Conservation (phyloP, 768 basidiomycete species). For the Clavaria fumosa region DNA sequence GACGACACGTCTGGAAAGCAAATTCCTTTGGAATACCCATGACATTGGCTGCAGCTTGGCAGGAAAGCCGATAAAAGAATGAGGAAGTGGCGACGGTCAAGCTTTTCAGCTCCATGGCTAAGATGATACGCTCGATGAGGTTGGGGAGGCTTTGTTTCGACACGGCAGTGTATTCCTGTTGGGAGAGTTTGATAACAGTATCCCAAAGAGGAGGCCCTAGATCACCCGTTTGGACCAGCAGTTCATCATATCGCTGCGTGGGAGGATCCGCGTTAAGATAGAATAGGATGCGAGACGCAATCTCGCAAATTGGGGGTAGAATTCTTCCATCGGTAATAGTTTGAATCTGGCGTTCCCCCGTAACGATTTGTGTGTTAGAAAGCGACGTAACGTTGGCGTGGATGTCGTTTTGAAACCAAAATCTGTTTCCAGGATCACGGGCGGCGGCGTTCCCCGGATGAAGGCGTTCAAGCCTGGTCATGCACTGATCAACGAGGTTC, state of each 20-base stretch:
- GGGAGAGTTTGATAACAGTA: constrained; percentile 2
- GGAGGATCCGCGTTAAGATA: constrained; percentile 2
- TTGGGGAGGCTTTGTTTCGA: background rate
- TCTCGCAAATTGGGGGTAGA: background rate
- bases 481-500: background rate
- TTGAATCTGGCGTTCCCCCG: constrained; percentile 4
- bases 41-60: constrained; percentile 3
- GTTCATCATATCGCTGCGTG: background rate
- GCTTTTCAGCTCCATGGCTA: background rate
- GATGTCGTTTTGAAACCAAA: constrained; percentile 3
- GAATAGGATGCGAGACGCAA: constrained; percentile 6
- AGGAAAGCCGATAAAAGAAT: constrained; percentile 2
- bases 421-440: background rate
- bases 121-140: constrained; percentile 1
- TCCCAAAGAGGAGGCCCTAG: constrained; percentile 1
- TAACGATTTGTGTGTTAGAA: background rate
- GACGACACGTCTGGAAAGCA: constrained; percentile 3
- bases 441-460: background rate
- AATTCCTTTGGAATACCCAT: background rate
- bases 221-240: background rate
- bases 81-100: constrained; percentile 2
- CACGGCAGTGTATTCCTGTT: background rate
- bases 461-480: constrained; percentile 1
- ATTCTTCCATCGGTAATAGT: background rate
- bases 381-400: background rate